Conservation (phyloP, 495 filamentous ascomycete species). For the Tuber umbilicatum region DNA sequence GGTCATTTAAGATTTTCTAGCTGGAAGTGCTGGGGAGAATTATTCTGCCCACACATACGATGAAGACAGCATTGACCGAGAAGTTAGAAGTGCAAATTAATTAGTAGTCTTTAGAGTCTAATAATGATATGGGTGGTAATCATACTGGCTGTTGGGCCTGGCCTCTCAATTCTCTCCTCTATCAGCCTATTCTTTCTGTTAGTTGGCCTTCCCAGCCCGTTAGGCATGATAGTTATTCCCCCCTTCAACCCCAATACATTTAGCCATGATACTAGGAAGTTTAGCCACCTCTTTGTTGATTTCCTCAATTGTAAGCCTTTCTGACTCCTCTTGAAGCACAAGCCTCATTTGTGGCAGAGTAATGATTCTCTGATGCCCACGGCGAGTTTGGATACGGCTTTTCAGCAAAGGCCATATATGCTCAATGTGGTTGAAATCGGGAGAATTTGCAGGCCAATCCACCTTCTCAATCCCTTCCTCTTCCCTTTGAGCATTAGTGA, state of each 20-base stretch:
- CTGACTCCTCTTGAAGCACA: constrained; percentile 1
- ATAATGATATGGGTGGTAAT: too few relatives aligned
- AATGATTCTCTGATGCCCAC: constrained; percentile 5
- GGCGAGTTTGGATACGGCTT: background rate
- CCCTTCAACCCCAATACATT: constrained; percentile 1
- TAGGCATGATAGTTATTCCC: constrained; percentile 8
- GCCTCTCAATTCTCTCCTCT: background rate
- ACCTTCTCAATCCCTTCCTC: background rate
- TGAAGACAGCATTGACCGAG: too few relatives aligned
- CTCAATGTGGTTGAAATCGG: constrained; percentile 15
- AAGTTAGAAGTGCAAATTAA: too few relatives aligned
- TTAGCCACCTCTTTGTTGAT: constrained; percentile 20
- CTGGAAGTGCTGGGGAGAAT: background rate
- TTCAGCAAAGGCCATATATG: constrained; percentile 8
- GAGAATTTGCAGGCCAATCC: background rate
- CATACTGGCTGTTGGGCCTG: too few relatives aligned
- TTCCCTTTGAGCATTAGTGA: background rate
- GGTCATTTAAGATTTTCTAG: background rate
- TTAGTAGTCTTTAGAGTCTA: too few relatives aligned
- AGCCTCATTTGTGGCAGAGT: constrained; percentile 6
- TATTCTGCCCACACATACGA: too few relatives aligned
- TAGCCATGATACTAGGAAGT: constrained; percentile 17
- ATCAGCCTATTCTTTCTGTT: background rate
- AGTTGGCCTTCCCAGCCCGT: background rate
- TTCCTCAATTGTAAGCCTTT: constrained; percentile 19